phyloP scores from a whole-genome alignment of 2,329 filamentous ascomycete species.

The Cladophialophora chaetospira region DNA sequence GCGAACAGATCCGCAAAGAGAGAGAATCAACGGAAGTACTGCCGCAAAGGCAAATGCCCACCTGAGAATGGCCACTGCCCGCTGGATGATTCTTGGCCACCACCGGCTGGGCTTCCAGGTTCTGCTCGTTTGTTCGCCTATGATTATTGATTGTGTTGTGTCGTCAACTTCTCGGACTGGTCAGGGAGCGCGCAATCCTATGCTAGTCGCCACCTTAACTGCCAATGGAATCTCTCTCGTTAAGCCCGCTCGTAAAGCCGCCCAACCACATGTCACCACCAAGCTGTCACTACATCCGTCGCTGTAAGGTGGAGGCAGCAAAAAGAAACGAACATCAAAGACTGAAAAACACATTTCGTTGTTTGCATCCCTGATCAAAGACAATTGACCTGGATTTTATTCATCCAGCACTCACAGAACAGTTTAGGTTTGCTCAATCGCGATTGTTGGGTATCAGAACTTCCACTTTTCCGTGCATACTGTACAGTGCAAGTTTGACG shows the following conservation, averaged over 20 bases:
- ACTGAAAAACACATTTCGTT: too few relatives aligned
- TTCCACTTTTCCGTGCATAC: conserved; percentile 8
- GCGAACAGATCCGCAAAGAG: neutral
- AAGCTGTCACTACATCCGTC: too few relatives aligned
- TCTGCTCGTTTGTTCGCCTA: neutral
- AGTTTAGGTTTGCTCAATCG: neutral
- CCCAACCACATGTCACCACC: neutral
- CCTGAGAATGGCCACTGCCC: conserved; percentile 1
- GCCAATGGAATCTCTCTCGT: neutral
- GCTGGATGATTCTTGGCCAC: too few relatives aligned
- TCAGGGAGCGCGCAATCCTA: neutral
- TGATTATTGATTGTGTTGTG: neutral
- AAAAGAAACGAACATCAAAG: too few relatives aligned
- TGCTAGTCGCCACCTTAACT: neutral
- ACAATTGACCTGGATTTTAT: neutral
- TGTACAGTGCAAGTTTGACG: neutral
- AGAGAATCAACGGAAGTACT: neutral
- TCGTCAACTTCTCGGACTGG: neutral
- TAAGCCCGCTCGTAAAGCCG: neutral
- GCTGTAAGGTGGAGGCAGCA: too few relatives aligned
- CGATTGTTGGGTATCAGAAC: conserved; percentile 17
- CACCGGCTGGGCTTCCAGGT: too few relatives aligned
- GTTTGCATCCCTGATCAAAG: neutral
- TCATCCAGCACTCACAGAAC: neutral
- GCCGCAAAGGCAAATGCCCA: neutral